phyloP scores from a whole-genome alignment of 1,284 basidiomycete species.

The Farysia itapuensis region DNA sequence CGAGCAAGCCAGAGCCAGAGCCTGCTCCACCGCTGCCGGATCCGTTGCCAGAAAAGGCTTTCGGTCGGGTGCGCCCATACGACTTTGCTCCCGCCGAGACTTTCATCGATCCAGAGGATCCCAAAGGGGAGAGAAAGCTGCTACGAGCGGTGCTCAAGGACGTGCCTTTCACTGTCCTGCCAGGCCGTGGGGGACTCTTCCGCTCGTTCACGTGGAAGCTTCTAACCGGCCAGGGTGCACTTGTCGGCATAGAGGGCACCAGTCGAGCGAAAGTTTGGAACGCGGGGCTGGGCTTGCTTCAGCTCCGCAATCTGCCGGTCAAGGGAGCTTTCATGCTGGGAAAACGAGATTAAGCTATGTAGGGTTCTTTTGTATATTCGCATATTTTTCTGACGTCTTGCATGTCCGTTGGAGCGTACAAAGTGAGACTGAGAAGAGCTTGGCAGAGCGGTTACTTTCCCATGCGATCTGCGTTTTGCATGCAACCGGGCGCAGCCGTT shows the following conservation, averaged over 20 bases:
- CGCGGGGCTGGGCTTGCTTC: conserved; percentile 40
- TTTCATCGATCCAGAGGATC: conserved; percentile 38
- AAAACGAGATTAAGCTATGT: conserved; percentile 32
- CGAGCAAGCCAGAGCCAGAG: conserved; percentile 30
- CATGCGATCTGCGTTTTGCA: no score
- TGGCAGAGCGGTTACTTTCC: no score
- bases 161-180: conserved; percentile 49
- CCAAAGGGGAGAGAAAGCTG: conserved; percentile 38
- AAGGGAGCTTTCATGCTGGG: conserved; percentile 51
- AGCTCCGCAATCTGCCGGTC: conserved; percentile 46
- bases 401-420: background rate
- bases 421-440: no score
- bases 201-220: conserved; percentile 52
- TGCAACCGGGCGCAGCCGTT: no score
- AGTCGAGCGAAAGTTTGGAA: conserved; percentile 54
- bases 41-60: conserved; percentile 48
- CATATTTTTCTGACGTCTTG: background rate
- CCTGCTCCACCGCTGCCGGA: conserved; percentile 46
- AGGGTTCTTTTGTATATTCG: no score
- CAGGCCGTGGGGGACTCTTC: conserved; percentile 39
- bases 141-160: conserved; percentile 45
- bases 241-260: conserved; percentile 49
- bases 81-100: conserved; percentile 47
- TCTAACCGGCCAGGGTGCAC: conserved; percentile 47
- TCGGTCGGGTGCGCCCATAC: conserved; percentile 48